phyloP scores from a whole-genome alignment of 805 yeast genomes.

The Schwanniomyces pseudopolymorphus region DNA sequence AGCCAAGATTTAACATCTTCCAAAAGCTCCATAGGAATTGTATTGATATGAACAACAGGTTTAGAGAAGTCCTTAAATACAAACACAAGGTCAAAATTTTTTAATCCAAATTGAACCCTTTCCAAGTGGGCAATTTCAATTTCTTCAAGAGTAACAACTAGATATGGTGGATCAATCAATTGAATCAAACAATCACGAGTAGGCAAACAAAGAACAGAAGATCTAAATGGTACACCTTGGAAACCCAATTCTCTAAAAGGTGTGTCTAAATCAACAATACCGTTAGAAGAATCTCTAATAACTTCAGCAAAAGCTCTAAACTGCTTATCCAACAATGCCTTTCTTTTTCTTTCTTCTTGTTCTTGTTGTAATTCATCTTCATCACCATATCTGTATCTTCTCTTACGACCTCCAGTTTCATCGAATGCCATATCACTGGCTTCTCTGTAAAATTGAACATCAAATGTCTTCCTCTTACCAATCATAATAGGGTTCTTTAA shows the following conservation, averaged over 20 bases:
- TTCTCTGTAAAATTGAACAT: constrained; percentile 94
- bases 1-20: constrained; percentile 96
- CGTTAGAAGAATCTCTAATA: constrained; percentile 84
- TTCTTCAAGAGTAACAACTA: constrained; percentile 87
- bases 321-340: constrained; percentile 87
- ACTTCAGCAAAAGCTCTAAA: constrained; percentile 86
- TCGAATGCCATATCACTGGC: constrained; percentile 95
- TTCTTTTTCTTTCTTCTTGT: constrained; percentile 94
- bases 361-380: constrained; percentile 98
- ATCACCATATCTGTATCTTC: constrained; percentile 89
- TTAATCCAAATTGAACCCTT: constrained; percentile 95
- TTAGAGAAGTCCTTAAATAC: constrained; percentile 86
- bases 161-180: constrained; percentile 90
- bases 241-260: constrained; percentile 97
- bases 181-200: constrained; percentile 96
- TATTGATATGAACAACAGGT: constrained; percentile 89
- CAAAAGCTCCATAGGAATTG: constrained; percentile 87
- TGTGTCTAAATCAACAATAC: constrained; percentile 81
- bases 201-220: constrained; percentile 93
- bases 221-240: constrained; percentile 95
- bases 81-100: constrained; percentile 95
- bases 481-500: constrained; percentile 90
- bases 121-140: constrained; percentile 94
- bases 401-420: constrained; percentile 92
- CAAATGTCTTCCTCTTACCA: constrained; percentile 93